A percentile compares a stretch with the other conserved stretches of the same genome.
phyloP scores from a whole-genome alignment of 2,329 filamentous ascomycete genomes.

The Balansia obtecta region DNA sequence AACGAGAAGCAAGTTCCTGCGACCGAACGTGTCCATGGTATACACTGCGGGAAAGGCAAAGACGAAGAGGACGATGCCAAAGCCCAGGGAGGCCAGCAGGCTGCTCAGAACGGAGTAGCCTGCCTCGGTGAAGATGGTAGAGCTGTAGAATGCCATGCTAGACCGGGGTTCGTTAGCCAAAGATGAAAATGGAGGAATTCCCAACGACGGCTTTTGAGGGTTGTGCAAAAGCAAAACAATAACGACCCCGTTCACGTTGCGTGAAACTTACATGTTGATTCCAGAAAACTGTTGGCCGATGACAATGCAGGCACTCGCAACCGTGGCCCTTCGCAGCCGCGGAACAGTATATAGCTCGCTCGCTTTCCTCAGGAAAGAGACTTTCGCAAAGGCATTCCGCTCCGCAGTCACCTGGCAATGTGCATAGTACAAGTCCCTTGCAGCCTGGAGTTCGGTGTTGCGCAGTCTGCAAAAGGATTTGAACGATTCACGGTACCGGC shows the following conservation, averaged over 20 bases:
- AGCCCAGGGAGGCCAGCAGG: slow-evolving; percentile 40
- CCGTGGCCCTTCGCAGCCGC: slow-evolving; percentile 30
- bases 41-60: slow-evolving; percentile 41
- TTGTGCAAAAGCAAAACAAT: too few relatives aligned
- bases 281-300: slow-evolving; percentile 20
- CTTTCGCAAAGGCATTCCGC: slow-evolving; percentile 20
- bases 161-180: too few relatives aligned
- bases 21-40: slow-evolving; percentile 40
- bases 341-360: slow-evolving; percentile 37
- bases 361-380: slow-evolving; percentile 22
- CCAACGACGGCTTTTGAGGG: too few relatives aligned
- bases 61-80: slow-evolving; percentile 38
- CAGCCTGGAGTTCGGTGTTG: slow-evolving; percentile 44
- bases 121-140: slow-evolving; percentile 34
- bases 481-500: slow-evolving; percentile 39
- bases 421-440: slow-evolving; percentile 45
- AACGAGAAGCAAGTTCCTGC: slow-evolving; percentile 28
- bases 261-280: slow-evolving; percentile 11
- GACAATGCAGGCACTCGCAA: slow-evolving; percentile 18
- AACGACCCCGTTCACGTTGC: too few relatives aligned
- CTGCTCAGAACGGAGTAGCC: slow-evolving; percentile 24
- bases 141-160: slow-evolving; percentile 35
- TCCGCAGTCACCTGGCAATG: slow-evolving; percentile 23
- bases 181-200: too few relatives aligned
- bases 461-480: slow-evolving; percentile 41